Conservation (phyloP, 1,284 basidiomycete species). For the Fistulina hepatica region DNA sequence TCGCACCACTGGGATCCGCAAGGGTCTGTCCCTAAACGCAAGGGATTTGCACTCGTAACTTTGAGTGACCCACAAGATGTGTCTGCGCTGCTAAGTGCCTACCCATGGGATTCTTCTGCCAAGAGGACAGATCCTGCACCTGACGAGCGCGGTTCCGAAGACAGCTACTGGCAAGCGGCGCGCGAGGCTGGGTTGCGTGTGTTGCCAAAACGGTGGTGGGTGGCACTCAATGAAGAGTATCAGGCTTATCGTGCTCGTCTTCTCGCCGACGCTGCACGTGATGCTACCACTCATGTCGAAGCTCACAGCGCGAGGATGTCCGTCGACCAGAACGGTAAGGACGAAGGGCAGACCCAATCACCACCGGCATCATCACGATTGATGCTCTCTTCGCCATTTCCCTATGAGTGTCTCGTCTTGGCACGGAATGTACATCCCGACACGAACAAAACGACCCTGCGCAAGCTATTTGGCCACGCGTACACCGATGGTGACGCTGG, state of each 20-base stretch:
- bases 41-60: constrained; percentile 62
- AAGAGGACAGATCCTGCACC: constrained; percentile 7
- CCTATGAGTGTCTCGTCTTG: constrained; percentile 55
- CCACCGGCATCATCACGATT: constrained; percentile 11
- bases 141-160: constrained; percentile 27
- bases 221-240: constrained; percentile 52
- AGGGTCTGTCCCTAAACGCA: constrained; percentile 42
- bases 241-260: constrained; percentile 41
- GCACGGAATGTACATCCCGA: constrained; percentile 56
- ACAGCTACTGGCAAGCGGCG: too few species aligned
- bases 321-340: neutral
- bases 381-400: constrained; percentile 36
- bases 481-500: constrained; percentile 23
- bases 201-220: constrained; percentile 49
- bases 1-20: constrained; percentile 50
- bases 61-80: constrained; percentile 32
- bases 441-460: constrained; percentile 71
- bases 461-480: constrained; percentile 39
- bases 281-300: constrained; percentile 7
- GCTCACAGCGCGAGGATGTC: neutral
- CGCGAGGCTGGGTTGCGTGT: constrained; percentile 51
- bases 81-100: constrained; percentile 33
- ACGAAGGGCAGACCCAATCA: neutral
- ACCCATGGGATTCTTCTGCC: constrained; percentile 45
- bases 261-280: constrained; percentile 30